These are phyloP conservation scores for Metschnikowia bowlesiae DNA, from an alignment of 805 yeast species.

Conservation along the genomic window DNA sequence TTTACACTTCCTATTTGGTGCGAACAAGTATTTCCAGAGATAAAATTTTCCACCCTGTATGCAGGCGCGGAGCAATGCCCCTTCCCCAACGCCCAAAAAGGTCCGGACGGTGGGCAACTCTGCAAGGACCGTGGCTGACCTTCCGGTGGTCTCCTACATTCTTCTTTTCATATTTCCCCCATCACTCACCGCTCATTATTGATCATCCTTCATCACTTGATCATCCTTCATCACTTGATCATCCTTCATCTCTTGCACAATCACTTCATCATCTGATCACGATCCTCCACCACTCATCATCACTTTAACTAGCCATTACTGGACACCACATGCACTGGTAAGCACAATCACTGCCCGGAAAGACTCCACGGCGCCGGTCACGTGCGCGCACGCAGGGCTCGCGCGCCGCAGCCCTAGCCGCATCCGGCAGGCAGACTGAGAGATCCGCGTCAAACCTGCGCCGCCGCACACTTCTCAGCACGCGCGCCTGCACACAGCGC, in stretches of 20 bases:
- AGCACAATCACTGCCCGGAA: too few relatives aligned
- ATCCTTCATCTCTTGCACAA: too few relatives aligned
- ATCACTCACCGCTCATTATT: too few relatives aligned
- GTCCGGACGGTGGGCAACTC: not conserved
- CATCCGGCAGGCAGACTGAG: constrained; percentile 16
- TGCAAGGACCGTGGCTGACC: too few relatives aligned
- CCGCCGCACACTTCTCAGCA: constrained; percentile 14
- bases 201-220: too few relatives aligned
- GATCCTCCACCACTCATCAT: too few relatives aligned
- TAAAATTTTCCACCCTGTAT: constrained; percentile 20
- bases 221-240: too few relatives aligned
- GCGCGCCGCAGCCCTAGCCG: constrained; percentile 11
- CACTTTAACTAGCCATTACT: too few relatives aligned
- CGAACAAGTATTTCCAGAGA: constrained; percentile 27
- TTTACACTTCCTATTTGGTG: constrained; percentile 37
- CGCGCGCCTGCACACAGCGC: constrained; percentile 13
- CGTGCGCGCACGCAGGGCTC: constrained; percentile 19
- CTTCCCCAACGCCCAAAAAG: not conserved
- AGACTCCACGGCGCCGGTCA: constrained; percentile 3
- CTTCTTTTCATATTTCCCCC: too few relatives aligned
- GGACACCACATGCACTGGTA: too few relatives aligned
- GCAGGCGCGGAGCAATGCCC: constrained; percentile 10
- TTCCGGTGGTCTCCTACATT: too few relatives aligned
- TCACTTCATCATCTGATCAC: too few relatives aligned
- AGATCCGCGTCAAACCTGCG: constrained; percentile 13